Base-by-base conservation (phyloP, 768 basidiomycete species). In the Hydnum rufescens region DNA sequence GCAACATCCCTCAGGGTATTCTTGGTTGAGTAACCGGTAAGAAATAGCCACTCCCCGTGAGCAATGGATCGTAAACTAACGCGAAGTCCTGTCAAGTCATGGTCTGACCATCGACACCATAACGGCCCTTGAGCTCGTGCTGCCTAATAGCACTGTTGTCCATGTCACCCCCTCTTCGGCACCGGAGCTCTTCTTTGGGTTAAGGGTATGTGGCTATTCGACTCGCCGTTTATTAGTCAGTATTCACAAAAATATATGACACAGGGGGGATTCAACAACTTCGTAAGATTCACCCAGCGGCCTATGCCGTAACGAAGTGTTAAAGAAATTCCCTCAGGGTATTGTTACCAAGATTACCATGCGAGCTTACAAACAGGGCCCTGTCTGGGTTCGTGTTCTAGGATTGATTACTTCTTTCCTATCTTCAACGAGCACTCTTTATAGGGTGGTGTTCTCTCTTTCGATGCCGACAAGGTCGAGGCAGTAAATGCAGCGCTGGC, bases 211-310 rank as follows among this genome's bases (percentile, higher is more conserved):
- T n/a, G n/a, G n/a, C n/a, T n/a, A n/a, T n/a, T n/a, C n/a, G n/a
- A n/a, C n/a, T n/a, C n/a, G n/a, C n/a, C n/a, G n/a, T n/a, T n/a
- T n/a, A n/a, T n/a, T n/a, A n/a, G n/a, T n/a, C n/a, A n/a, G n/a
- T n/a, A n/a, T n/a, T n/a, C n/a, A n/a, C n/a, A n/a, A n/a, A n/a
- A n/a, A n/a, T n/a, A n/a, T n/a, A n/a, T n/a, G n/a, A n/a, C n/a
- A n/a, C n/a, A 66, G 74, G 79, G 78, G 29, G 78, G 77, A 5
- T 60, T 68, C 57, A 78, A 80, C 56, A 80, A 80, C 55, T 79
- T 77, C 54, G 71, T 70, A 42, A 5, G 62, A 52, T 8, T 39
- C 19, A 19, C 32, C n/a, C n/a, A n/a, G n/a, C n/a, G n/a, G n/a
- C n/a, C n/a, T n/a, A n/a, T n/a, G n/a, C n/a, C n/a, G n/a, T n/a